These are phyloP conservation scores for Aspergillus ruber DNA, from an alignment of 2,329 filamentous ascomycete species.

Conservation along the genomic window DNA sequence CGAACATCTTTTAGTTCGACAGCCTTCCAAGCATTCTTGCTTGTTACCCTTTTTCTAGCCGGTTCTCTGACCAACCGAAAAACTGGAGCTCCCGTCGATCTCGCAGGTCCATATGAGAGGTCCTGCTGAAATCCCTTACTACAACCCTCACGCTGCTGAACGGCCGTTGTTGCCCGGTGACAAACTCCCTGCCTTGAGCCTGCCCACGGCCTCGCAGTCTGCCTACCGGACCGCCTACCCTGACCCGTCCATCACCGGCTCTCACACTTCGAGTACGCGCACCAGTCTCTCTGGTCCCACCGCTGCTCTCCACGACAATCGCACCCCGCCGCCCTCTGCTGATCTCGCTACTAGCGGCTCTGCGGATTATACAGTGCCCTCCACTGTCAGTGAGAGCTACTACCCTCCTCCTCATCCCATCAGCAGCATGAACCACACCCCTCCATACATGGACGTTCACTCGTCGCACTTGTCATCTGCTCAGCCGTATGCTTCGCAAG, in stretches of 20 bases:
- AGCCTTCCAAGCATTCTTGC: slow-evolving; percentile 13
- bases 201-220: slow-evolving; percentile 57
- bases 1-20: slow-evolving; percentile 15
- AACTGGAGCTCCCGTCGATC: slow-evolving; percentile 89
- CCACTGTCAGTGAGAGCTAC: slow-evolving; percentile 34
- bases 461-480: slow-evolving; percentile 69
- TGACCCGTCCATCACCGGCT: slow-evolving; percentile 48
- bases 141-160: slow-evolving; percentile 60
- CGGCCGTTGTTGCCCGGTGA: slow-evolving; percentile 64
- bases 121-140: slow-evolving; percentile 63
- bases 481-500: slow-evolving; percentile 67
- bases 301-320: slow-evolving; percentile 43
- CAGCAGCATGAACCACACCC: slow-evolving; percentile 70
- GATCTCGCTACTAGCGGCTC: slow-evolving; percentile 48
- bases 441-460: slow-evolving; percentile 79
- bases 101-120: slow-evolving; percentile 76
- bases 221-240: slow-evolving; percentile 71
- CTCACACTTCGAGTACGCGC: slow-evolving; percentile 48
- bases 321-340: slow-evolving; percentile 63
- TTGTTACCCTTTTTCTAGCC: slow-evolving; percentile 18
- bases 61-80: slow-evolving; percentile 59
- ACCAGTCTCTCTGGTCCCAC: slow-evolving; percentile 52
- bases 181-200: slow-evolving; percentile 64
- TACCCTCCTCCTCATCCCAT: slow-evolving; percentile 34
- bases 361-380: slow-evolving; percentile 28